A percentile compares a stretch with the other conserved stretches of the same genome.
Evolutionary conservation across 169 alveolate genomes (phyloP).

Genomic region (Eimeria necatrix): DNA sequence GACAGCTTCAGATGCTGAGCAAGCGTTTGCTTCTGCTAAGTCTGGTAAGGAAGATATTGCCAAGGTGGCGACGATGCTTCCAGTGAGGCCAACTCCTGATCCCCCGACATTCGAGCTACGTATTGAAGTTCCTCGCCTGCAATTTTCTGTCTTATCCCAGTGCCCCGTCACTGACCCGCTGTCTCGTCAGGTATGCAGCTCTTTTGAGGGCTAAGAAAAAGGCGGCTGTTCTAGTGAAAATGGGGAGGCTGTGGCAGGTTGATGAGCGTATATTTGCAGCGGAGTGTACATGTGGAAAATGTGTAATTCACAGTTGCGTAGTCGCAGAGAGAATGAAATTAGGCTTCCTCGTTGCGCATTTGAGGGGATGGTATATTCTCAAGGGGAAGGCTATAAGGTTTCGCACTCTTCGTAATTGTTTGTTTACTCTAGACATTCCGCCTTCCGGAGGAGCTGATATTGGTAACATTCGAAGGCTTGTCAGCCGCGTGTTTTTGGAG

Average conservation of each 20-base stretch:
- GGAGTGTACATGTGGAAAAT: no score
- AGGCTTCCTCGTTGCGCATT: no score
- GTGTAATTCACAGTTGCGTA: neutral
- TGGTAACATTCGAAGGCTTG: conserved; percentile 46
- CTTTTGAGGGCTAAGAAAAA: neutral
- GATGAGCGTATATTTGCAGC: no score
- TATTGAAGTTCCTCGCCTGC: conserved; percentile 49
- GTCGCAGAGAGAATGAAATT: neutral
- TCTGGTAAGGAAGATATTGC: neutral
- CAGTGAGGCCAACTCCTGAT: conserved; percentile 52
- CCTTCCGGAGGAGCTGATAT: conserved; percentile 69
- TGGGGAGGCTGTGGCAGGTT: neutral
- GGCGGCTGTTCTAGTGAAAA: neutral
- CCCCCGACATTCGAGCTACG: conserved; percentile 54
- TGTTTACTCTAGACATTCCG: conserved; percentile 5
- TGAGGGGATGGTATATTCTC: no score
- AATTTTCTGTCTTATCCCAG: conserved; percentile 52
- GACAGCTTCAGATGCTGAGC: neutral
- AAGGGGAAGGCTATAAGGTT: no score
- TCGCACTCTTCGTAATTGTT: no score
- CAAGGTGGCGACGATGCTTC: neutral
- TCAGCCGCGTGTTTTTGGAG: conserved; percentile 36
- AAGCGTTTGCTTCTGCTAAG: neutral
- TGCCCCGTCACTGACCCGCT: conserved; percentile 37
- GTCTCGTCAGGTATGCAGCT: conserved; percentile 52